Base-by-base conservation (phyloP, 2,329 filamentous ascomycete species). In the Aschersonia sp. region DNA sequence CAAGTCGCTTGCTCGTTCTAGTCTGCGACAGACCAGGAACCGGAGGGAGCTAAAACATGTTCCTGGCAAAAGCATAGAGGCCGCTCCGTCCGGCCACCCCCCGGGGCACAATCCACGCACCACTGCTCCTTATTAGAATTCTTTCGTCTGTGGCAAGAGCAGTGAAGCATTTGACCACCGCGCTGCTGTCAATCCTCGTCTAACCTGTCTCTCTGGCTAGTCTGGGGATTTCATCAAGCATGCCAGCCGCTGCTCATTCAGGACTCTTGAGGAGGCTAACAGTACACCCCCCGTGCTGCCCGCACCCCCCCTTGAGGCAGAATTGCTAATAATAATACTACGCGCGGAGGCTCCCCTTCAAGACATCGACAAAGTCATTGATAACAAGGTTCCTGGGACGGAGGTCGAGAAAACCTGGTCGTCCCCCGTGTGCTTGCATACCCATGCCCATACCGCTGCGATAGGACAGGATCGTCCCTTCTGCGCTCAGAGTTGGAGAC, bases 401-500 rank as follows among this genome's bases (percentile, higher is more conserved):
- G 47, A 47, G 47, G 35, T 31, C 47, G 40, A 42, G 45, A 41
- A 47, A 44, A 45, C 44, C 46, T 45, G 49, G 47, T 49, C 29
- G 31, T 29, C 20, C 45, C 45, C 47, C 43, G 44, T 47, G 47
- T 47, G 47, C 41, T 46, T 45, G 44, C 40, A 43, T 31, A 31
- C 35, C 40, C 44, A 46, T 48, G 42, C 45, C 31, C 49, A 47
- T 45, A 40, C 47, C 38, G 29, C 30, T 47, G 43, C 32, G 38
- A 45, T 46, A 45, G 47, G 44, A 47, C 49, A 49, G 47, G 49
- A 51, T 51, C 45, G 47, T 51, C 47, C 49, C 49, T 50, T 50
- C 32, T 40, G 31, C 9, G 5, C 30, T 40, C 32, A 32, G 31
- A 46, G 20, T 32, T 41, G n/a, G 49, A 38, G 44, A 44, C 48